Base-by-base conservation (phyloP, 441 rosid species). In the Bruguiera hainesii region DNA sequence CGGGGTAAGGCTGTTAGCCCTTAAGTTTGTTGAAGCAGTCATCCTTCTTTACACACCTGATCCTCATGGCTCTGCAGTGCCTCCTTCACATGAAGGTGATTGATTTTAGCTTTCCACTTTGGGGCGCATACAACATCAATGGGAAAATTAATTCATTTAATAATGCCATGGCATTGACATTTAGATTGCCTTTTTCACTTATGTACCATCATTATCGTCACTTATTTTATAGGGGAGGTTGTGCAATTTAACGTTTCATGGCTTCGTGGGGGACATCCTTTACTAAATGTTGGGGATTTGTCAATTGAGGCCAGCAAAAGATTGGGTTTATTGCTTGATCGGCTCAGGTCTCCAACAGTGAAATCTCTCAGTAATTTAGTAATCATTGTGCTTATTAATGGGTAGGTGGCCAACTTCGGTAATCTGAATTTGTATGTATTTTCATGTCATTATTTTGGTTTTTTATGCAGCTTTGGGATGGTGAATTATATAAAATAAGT, bases 31-130 rank as follows among this genome's bases (percentile, higher is more conserved):
- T 19, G 94, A 93, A 82, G 85, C 91, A 68, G 89, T 96, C 70
- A 82, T 96, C 81, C 86, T 93, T 79, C 89, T 91, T 71, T 89
- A 90, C 72, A 89, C 98, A 26, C 96, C 96, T n/a, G 91, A 88
- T 76, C 97, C 99, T 66, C 78, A 73, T 72, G 87, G 87, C 61
- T 72, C 93, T 56, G 59, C 37, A n/a, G 89, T 87, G 71, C 88
- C 93, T 67, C 83, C 91, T 62, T 61, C 83, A 39, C 83, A 73
- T 74, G 88, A 84, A 82, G 97, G 99, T 96, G 84, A 60, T 67
- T 11, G 33, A 61, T 53, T 69, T 57, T 63, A 46, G 48, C 76
- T 72, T 68, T 68, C 18, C 55, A 65, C 66, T 69, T 50, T 55
- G 20, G 20, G 48, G 61, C 50, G 19, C 65, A 35, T 58, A 35